Percentiles rank a stretch among this genome's conserved stretches.
Evolutionary conservation across 192 early-diverging fungal species (phyloP).

Genomic region (Coemansia sp.): DNA sequence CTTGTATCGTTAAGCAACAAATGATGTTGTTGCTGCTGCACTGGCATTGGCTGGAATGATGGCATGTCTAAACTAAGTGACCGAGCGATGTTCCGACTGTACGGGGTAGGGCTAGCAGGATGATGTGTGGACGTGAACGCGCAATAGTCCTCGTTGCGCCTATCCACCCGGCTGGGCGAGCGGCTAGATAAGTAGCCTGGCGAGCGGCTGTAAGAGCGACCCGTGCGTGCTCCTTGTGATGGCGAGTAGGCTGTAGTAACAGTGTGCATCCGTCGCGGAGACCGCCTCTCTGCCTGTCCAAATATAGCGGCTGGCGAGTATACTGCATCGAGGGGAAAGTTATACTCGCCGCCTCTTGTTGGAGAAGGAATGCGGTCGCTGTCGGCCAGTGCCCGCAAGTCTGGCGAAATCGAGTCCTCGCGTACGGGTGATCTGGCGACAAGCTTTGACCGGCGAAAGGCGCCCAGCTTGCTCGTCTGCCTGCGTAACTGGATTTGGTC

Average conservation of each 20-base stretch:
- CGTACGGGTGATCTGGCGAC: slow-evolving; percentile 44
- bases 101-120: neutral
- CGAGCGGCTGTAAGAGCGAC: neutral
- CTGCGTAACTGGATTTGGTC: neutral
- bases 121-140: neutral
- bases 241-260: slow-evolving; percentile 12
- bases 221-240: neutral
- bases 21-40: neutral
- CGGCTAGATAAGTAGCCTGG: neutral
- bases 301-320: slow-evolving; percentile 7
- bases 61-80: slow-evolving; percentile 2
- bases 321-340: neutral
- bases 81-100: neutral
- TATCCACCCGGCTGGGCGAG: neutral
- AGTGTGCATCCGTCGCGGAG: neutral
- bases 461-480: slow-evolving; percentile 6
- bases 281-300: slow-evolving; percentile 1
- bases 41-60: neutral
- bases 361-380: slow-evolving; percentile 13
- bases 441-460: slow-evolving; percentile 18
- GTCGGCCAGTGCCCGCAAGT: slow-evolving; percentile 40
- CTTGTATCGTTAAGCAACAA: neutral
- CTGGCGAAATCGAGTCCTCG: slow-evolving; percentile 35
- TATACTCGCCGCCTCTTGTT: neutral
- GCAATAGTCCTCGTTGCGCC: neutral